These are phyloP conservation scores for Pestalotiopsis sp. DNA, from an alignment of 2,329 filamentous ascomycete genomes.

Conservation along the genomic window DNA sequence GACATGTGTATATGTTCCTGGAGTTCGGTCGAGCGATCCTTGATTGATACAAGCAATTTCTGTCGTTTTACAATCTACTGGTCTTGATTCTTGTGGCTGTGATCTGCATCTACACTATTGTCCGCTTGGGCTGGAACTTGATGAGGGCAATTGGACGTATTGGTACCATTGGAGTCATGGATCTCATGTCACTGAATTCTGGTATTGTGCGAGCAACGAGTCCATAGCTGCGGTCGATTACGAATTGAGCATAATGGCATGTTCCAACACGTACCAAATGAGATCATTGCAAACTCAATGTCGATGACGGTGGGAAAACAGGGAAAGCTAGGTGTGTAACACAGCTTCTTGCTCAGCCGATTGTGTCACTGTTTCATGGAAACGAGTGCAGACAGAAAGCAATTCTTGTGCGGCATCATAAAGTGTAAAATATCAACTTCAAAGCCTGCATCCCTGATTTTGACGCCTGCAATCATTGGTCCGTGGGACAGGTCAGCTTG, in stretches of 20 bases:
- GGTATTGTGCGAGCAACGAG: no score
- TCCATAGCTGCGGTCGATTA: no score
- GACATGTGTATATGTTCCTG: constrained; percentile 13
- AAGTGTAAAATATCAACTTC: neutral
- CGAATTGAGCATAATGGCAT: no score
- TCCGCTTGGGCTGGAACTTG: neutral
- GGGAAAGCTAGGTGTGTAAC: neutral
- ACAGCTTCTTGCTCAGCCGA: constrained; percentile 1
- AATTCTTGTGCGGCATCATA: neutral
- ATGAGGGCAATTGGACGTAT: neutral
- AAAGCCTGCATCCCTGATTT: no score
- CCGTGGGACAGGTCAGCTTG: no score
- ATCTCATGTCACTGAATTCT: no score
- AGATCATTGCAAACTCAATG: neutral
- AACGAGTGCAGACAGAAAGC: neutral
- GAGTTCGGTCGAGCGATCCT: neutral
- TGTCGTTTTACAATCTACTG: neutral
- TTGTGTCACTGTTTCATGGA: neutral
- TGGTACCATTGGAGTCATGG: neutral
- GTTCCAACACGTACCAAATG: no score
- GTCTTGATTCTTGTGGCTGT: neutral
- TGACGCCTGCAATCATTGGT: no score
- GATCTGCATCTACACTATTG: neutral
- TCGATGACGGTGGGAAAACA: neutral
- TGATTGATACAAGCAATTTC: constrained; percentile 1